These are phyloP conservation scores for Lactifluus hygrophoroides DNA, from an alignment of 768 basidiomycete genomes.

Conservation along the genomic window DNA sequence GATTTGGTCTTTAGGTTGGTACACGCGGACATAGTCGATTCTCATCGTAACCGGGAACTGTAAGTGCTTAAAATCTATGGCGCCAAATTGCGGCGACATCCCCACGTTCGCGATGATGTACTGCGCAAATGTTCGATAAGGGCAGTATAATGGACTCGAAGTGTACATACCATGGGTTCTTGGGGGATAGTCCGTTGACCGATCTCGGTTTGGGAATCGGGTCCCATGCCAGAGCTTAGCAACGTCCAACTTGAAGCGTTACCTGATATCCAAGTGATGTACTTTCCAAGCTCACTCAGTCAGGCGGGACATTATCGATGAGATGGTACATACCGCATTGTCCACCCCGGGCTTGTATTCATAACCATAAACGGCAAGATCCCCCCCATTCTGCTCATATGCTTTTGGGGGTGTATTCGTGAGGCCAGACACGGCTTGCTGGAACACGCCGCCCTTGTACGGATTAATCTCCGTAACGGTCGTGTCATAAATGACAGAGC, in stretches of 20 bases:
- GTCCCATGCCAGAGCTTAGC: constrained; percentile 28
- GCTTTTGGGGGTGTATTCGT: constrained; percentile 35
- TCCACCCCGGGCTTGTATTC: constrained; percentile 34
- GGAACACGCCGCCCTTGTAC: constrained; percentile 69
- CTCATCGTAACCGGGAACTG: constrained; percentile 51
- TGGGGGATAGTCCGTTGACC: constrained; percentile 31
- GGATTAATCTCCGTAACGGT: constrained; percentile 32
- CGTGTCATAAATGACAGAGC: background rate
- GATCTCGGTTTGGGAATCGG: constrained; percentile 29
- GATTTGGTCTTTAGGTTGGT: constrained; percentile 40
- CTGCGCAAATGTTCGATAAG: constrained; percentile 23
- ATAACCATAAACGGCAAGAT: constrained; percentile 35
- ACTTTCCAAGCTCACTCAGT: constrained; percentile 18
- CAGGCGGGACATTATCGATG: too few relatives aligned
- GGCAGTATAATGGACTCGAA: background rate
- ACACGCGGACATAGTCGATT: constrained; percentile 79
- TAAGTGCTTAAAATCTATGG: constrained; percentile 44
- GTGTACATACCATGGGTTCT: constrained; percentile 34
- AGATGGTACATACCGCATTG: constrained; percentile 13
- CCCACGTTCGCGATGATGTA: constrained; percentile 52
- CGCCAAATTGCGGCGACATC: constrained; percentile 51
- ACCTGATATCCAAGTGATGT: constrained; percentile 38
- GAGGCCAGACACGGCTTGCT: constrained; percentile 75
- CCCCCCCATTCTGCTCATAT: constrained; percentile 30
- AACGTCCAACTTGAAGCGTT: constrained; percentile 34